These are phyloP conservation scores for Phytopythium sindhum DNA, from an alignment of 352 stramenopile species.

Conservation along the genomic window DNA sequence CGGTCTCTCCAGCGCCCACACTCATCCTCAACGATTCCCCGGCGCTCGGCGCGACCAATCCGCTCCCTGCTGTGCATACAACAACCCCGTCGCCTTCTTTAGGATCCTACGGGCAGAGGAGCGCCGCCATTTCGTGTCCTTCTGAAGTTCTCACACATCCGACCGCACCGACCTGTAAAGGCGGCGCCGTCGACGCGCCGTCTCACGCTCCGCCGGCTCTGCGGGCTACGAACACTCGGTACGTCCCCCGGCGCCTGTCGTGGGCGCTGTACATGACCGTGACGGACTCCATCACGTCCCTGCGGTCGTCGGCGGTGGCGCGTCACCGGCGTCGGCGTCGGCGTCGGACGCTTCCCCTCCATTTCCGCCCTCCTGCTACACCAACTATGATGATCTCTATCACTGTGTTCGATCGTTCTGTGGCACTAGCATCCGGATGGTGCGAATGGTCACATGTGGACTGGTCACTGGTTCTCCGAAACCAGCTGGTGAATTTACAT, in stretches of 20 bases:
- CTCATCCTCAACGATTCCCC: background rate
- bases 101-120: background rate
- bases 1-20: background rate
- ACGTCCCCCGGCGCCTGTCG: background rate
- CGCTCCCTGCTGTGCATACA: background rate
- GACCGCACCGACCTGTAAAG: conserved; percentile 4
- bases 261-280: background rate
- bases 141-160: background rate
- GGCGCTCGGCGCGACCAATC: background rate
- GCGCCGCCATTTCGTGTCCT: background rate
- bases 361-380: background rate
- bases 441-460: background rate
- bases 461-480: background rate
- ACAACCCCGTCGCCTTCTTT: background rate
- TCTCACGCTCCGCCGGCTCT: conserved; percentile 2
- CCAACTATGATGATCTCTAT: background rate
- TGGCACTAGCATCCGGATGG: background rate
- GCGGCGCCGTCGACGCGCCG: background rate
- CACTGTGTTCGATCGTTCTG: background rate
- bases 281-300: background rate
- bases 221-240: background rate
- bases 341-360: background rate
- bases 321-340: background rate
- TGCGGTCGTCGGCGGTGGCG: background rate
- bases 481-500: background rate